A percentile compares a stretch with the other conserved stretches of the same genome.
These are phyloP conservation scores for Allomyces macrogynus DNA, from an alignment of 192 early-diverging fungal genomes.

Conservation along the genomic window DNA sequence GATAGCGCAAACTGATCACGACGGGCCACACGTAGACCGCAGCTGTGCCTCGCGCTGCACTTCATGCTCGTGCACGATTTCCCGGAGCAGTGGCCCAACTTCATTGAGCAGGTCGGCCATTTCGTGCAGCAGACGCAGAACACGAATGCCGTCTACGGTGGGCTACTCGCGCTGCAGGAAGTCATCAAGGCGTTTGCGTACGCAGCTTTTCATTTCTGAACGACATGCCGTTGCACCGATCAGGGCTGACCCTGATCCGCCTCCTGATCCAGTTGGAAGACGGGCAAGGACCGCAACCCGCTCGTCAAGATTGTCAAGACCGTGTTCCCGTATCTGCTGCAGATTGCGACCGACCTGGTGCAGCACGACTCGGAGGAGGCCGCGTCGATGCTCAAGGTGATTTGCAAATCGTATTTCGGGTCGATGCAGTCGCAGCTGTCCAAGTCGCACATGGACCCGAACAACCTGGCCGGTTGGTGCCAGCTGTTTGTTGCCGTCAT, in stretches of 20 bases:
- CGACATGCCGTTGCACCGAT: conserved; percentile 1
- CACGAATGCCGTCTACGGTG: conserved; percentile 42
- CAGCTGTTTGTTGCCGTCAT: conserved; percentile 65
- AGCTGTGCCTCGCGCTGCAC: conserved; percentile 56
- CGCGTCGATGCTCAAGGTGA: conserved; percentile 61
- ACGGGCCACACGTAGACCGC: conserved; percentile 12
- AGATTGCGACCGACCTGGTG: conserved; percentile 47
- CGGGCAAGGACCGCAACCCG: conserved; percentile 34
- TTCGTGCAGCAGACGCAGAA: conserved; percentile 43
- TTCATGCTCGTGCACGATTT: conserved; percentile 60
- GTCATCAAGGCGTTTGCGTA: conserved; percentile 59
- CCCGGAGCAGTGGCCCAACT: conserved; percentile 60
- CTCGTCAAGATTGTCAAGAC: conserved; percentile 48
- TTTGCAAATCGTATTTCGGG: conserved; percentile 61
- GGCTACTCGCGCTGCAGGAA: conserved; percentile 58
- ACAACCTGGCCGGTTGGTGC: conserved; percentile 68
- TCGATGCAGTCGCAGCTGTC: conserved; percentile 37
- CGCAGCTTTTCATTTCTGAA: conserved; percentile 10
- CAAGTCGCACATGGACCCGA: conserved; percentile 34
- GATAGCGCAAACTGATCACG: no score
- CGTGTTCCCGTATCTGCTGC: conserved; percentile 56
- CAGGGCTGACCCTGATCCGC: background rate
- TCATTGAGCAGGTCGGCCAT: conserved; percentile 38
- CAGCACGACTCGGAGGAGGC: conserved; percentile 45
- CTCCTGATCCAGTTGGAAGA: conserved; percentile 31